phyloP scores from a whole-genome alignment of 176 grass and related monocot genomes.

The Areca catechu region DNA sequence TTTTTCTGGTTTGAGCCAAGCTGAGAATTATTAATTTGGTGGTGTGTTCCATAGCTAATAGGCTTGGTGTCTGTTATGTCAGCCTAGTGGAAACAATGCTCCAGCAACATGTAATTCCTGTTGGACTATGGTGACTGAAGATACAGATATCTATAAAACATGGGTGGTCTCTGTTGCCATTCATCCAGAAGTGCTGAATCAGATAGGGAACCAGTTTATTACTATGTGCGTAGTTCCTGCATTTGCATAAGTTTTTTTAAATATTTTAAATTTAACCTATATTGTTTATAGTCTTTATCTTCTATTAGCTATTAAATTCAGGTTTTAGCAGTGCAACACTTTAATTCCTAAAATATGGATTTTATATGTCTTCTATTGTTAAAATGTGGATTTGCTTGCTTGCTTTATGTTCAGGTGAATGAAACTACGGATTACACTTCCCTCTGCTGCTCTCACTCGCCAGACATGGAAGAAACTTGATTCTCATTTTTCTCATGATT shows the following conservation, averaged over 20 bases:
- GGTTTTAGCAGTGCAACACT: neutral
- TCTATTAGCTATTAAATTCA: neutral
- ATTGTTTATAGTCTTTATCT: neutral
- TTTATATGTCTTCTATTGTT: neutral
- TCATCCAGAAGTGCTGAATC: conserved; percentile 45
- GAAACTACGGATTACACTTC: too few species aligned
- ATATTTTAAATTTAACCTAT: neutral
- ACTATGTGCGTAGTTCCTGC: conserved; percentile 46
- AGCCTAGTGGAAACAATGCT: conserved; percentile 29
- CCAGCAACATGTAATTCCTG: conserved; percentile 17
- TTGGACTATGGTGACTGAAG: conserved; percentile 17
- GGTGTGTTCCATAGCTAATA: too few species aligned
- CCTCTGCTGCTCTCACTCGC: too few species aligned
- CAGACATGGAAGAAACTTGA: too few species aligned
- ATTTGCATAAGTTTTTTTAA: neutral
- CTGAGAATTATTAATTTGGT: too few species aligned
- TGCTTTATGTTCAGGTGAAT: too few species aligned
- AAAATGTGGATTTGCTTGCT: too few species aligned
- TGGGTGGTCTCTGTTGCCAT: conserved; percentile 87
- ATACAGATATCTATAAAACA: conserved; percentile 25
- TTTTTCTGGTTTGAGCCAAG: too few species aligned
- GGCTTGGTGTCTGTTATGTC: conserved; percentile 11
- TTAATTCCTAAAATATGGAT: neutral
- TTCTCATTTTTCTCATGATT: too few species aligned
- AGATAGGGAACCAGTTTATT: conserved; percentile 44